Evolutionary conservation across 2,329 filamentous ascomycete species (phyloP), one percentile per base, ranked within the genome.

Genomic region (Colletotrichum melonis): DNA sequence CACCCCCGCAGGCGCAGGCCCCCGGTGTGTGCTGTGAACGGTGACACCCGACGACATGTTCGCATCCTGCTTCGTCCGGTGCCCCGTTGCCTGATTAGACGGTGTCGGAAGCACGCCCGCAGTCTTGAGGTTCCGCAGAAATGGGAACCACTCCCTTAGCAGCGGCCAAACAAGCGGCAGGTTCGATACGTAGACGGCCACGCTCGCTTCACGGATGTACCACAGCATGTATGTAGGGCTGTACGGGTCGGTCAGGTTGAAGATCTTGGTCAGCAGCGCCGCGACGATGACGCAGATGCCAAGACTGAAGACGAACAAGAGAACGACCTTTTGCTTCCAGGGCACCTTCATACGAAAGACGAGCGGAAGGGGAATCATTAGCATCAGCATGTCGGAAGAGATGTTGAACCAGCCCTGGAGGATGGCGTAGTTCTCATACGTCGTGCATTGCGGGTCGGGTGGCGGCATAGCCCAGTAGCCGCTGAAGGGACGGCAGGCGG

Each of bases 161-260:
- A 90, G 81, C 1, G 86, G 84, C 87, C 88, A 90, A 67, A 88
- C 84, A 60, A 86, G 82, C 0, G 88, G 88, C 3, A 89, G 79
- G 76, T 90, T 90, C 74, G 86, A 83, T 11, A 90, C 87, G 72
- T 86, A 85, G 5, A 89, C 82, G 8, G 87, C 88, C 2, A 88
- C 86, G 30, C 82, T 85, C 11, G 87, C 85, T 82, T 90, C 88
- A 67, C 88, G 83, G 24, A 85, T 82, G 77, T 89, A 89, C 88
- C 88, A 90, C 22, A 86, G 78, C 82, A 86, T 82, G 76, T 86
- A 86, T n/a, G 76, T 57, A 5, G 75, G 76, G 63, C 75, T 78
- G 16, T 63, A 72, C 3, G 58, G 67, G 57, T 74, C 68, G 14
- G 19, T 5, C 19, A 84, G 81, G 73, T 87, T 87, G 78, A 84